These are phyloP conservation scores for Blastobotrys raffinosifermentans DNA, from an alignment of 1,139 yeast species.

Conservation along the genomic window DNA sequence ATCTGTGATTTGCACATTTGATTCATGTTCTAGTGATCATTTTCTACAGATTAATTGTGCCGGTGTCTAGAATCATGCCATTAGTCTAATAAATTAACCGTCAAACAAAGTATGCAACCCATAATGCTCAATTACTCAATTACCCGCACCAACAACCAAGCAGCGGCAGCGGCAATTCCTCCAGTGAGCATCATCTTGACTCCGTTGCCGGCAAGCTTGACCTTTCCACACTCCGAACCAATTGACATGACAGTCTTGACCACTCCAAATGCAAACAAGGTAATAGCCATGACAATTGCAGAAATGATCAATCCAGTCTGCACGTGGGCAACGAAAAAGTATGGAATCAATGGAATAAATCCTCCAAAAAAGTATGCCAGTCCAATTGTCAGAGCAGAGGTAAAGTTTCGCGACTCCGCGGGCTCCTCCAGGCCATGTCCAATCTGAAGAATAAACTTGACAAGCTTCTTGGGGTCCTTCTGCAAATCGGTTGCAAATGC, in stretches of 20 bases:
- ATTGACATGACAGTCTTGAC: constrained; percentile 78
- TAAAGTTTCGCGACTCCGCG: constrained; percentile 68
- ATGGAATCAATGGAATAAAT: constrained; percentile 72
- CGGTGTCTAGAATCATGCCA: no score
- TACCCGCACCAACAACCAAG: constrained; percentile 84
- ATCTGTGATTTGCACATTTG: no score
- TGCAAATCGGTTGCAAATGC: constrained; percentile 59
- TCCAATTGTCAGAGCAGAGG: constrained; percentile 74
- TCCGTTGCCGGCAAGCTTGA: constrained; percentile 69
- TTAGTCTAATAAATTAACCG: no score
- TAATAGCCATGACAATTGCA: constrained; percentile 74
- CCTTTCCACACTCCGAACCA: constrained; percentile 63
- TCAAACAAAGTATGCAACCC: no score
- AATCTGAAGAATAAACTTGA: constrained; percentile 65
- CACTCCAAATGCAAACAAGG: constrained; percentile 83
- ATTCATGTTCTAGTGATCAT: no score
- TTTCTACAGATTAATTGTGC: no score
- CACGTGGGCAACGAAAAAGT: constrained; percentile 69
- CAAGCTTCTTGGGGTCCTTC: constrained; percentile 51
- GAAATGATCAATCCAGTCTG: constrained; percentile 70
- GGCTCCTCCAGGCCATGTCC: constrained; percentile 80
- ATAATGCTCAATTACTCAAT: constrained; percentile 53
- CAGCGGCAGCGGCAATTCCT: constrained; percentile 93
- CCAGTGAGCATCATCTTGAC: constrained; percentile 89
- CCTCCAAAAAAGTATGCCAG: constrained; percentile 72